phyloP scores from a whole-genome alignment of 2,329 filamentous ascomycete species.

The Thielaviopsis punctulata region DNA sequence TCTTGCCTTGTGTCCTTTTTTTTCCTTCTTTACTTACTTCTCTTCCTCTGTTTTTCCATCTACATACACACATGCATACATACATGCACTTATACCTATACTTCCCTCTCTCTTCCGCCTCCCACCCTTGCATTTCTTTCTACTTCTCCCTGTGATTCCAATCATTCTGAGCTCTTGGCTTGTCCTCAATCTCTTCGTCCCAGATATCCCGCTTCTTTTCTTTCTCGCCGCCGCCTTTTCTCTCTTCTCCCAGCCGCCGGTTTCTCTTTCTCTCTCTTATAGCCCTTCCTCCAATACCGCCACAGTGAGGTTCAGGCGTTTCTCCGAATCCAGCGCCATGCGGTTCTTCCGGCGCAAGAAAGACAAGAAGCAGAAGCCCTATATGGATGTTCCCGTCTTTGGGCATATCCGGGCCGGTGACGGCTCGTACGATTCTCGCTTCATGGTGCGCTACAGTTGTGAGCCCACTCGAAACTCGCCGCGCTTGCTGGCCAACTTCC shows the following conservation, averaged over 20 bases:
- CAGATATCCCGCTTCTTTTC: neutral
- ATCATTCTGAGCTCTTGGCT: neutral
- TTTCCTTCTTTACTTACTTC: neutral
- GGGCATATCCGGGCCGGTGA: constrained; percentile 9
- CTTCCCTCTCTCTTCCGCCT: no score
- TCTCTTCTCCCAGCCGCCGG: neutral
- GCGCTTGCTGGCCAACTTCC: constrained; percentile 35
- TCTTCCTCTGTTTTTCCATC: neutral
- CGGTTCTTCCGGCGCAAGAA: constrained; percentile 20
- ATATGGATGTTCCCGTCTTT: constrained; percentile 16
- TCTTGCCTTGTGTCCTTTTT: neutral
- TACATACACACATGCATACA: no score
- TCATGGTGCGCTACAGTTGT: constrained; percentile 15
- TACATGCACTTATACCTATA: no score
- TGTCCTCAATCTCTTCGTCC: no score
- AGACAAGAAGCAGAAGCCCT: constrained; percentile 19
- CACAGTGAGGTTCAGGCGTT: constrained; percentile 20
- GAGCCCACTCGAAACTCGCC: constrained; percentile 26
- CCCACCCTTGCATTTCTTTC: neutral
- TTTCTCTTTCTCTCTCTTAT: neutral
- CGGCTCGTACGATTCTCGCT: constrained; percentile 4
- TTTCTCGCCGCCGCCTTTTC: neutral
- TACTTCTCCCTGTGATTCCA: neutral
- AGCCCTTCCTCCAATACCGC: constrained; percentile 2
- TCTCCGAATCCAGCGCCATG: constrained; percentile 9